Evolutionary conservation across 2,329 filamentous ascomycete species (phyloP), one percentile per base, ranked within the genome.

Genomic region (Aspergillus nomiae): DNA sequence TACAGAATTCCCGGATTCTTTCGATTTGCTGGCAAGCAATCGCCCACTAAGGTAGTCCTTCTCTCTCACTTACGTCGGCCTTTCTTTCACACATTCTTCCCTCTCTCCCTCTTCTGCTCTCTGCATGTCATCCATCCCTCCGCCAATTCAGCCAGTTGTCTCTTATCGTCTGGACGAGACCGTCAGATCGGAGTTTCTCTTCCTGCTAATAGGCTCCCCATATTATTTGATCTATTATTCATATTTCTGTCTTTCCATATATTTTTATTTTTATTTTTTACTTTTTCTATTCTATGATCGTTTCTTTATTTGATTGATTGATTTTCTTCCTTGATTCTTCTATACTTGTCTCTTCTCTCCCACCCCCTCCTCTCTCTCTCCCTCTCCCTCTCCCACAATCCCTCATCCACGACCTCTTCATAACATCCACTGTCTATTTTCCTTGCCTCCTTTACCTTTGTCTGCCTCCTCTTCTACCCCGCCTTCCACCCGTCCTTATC

Each of bases 41-140:
- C 56, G 30, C 45, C 54, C 54, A 53, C 54, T 61, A 57, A 38
- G 30, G 43, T 58, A 59, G 57, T 38, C 51, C 61, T 53, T 41
- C 53, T 32, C 55, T 38, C 26, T 51, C 50, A 32, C 54, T 36
- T 30, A 51, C 48, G 26, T 51, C 26, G 16, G 28, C 62, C 43
- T 50, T 58, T n/a, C 19, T 55, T 19, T 63, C 45, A 21, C 56
- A 41, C 36, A 16, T 41, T 41, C n/a, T 36, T n/a, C 54, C 46
- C 24, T 53, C 46, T 61, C 43, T 26, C 46, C 60, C 36, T 32
- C 51, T 46, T 56, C 24, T 34, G 54, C 48, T 24, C 28, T 34
- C 65, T 67, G 66, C 66, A 66, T 63, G 62, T 66, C 65, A 69
- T 64, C 58, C 65, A 69, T 64, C 56, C 36, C 56, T 56, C 60